Conservation (phyloP, 2,329 filamentous ascomycete genomes). For the Dendryphion nanum region DNA sequence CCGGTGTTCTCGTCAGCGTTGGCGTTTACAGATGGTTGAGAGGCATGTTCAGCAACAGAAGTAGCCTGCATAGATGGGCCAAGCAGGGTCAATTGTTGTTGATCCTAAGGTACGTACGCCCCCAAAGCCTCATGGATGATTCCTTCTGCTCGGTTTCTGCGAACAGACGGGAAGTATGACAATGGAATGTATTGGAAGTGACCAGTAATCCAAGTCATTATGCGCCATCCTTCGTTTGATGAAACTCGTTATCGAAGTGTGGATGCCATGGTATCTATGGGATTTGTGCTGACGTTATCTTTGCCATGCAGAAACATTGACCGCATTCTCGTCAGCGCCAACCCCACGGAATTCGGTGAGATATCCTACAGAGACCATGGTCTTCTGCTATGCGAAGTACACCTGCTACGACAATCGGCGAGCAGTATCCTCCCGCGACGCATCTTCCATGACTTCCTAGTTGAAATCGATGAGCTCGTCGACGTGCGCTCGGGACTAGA, state of each 20-base stretch:
- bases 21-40: constrained; percentile 71
- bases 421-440: constrained; percentile 67
- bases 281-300: no score
- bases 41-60: constrained; percentile 67
- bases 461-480: constrained; percentile 82
- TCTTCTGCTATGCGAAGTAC: constrained; percentile 83
- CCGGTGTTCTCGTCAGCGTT: constrained; percentile 83
- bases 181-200: no score
- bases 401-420: constrained; percentile 72
- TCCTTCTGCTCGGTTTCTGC: no score
- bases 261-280: no score
- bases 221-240: no score
- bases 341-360: constrained; percentile 68
- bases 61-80: constrained; percentile 63
- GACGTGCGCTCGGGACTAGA: constrained; percentile 75
- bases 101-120: constrained; percentile 60
- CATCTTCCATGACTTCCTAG: constrained; percentile 79
- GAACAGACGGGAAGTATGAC: no score
- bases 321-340: constrained; percentile 54
- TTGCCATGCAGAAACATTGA: constrained; percentile 69
- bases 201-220: no score
- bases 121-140: background rate
- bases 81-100: constrained; percentile 71
- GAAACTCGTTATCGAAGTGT: no score
- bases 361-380: constrained; percentile 92